A percentile compares a stretch with the other conserved stretches of the same genome.
Evolutionary conservation across 441 rosid species (phyloP).

Genomic region (Aquilaria agallochum): DNA sequence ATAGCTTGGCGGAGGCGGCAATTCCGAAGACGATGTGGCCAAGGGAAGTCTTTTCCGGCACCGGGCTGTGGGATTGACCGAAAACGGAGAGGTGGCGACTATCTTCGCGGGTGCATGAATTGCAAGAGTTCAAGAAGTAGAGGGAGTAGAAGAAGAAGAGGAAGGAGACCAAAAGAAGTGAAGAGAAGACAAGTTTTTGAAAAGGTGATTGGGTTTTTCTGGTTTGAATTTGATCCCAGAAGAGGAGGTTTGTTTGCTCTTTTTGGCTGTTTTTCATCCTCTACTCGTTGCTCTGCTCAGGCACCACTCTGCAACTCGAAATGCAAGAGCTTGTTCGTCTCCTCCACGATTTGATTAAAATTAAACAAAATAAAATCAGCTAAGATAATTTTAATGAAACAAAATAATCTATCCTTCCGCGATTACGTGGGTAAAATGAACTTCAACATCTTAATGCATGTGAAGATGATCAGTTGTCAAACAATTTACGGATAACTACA

Average conservation of each 20-base stretch:
- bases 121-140: conserved; percentile 13
- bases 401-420: too few species aligned
- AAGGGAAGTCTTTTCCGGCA: conserved; percentile 32
- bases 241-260: conserved; percentile 16
- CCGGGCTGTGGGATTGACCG: background rate
- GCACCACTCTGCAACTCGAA: too few species aligned
- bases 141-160: conserved; percentile 36
- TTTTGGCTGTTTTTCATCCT: conserved; percentile 14
- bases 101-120: conserved; percentile 7
- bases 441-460: too few species aligned
- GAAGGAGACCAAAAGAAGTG: conserved; percentile 29
- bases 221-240: conserved; percentile 7
- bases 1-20: conserved; percentile 49
- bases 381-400: too few species aligned
- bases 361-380: too few species aligned
- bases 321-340: too few species aligned
- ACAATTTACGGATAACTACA: too few species aligned
- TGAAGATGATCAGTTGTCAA: too few species aligned
- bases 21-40: conserved; percentile 59
- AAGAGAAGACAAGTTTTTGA: conserved; percentile 25
- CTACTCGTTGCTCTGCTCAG: too few species aligned
- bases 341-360: too few species aligned
- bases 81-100: conserved; percentile 4
- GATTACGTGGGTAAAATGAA: too few species aligned
- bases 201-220: conserved; percentile 15